Base-by-base conservation (phyloP, 768 basidiomycete species). In the Termitomyces sp. region DNA sequence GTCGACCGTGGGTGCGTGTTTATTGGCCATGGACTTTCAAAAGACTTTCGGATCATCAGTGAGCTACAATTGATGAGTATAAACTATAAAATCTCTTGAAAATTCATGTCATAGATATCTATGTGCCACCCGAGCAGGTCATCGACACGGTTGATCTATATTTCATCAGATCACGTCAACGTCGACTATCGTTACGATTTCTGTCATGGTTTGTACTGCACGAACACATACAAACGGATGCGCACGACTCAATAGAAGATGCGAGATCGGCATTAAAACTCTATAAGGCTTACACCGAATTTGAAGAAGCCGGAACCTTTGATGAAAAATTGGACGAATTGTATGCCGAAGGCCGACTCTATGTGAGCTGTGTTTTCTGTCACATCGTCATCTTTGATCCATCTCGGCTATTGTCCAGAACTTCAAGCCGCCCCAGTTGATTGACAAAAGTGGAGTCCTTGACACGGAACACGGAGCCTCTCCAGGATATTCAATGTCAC, bases 31-130 rank as follows among this genome's bases (percentile, higher is more conserved):
- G 97, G 97, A 5, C 83, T 99, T 17, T 90, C 94, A 15, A 98
- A 98, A 71, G 97, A 99, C 72, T 98, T 98, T 77, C 86, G 96
- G 11, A 98, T 96, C 59, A 99, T 98, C 77, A 99, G 96, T 96
- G 66, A 71, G 92, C 77, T 14, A 20, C 6, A 32, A 34, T 37
- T 25, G 25, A 47, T 51, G 25, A 53, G 25, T 2, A 20, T 17
- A 45, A 25, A 20, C 47, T 46, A 49, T 38, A 43, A 38, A 49
- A 60, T 29, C 49, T 61, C 56, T 56, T 55, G 20, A 52, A 31
- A 37, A 15, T 29, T 42, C 42, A 15, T 12, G 47, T 12, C 10
- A 20, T 51, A 98, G 96, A 98, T 72, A 94, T 98, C 50, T 95
- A 89, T 70, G 94, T 99, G 11, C 96, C 96, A 0, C 94, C 95